Base-by-base conservation (phyloP, 163 green algal genomes). In the Trebouxiophyceae sp. region DNA sequence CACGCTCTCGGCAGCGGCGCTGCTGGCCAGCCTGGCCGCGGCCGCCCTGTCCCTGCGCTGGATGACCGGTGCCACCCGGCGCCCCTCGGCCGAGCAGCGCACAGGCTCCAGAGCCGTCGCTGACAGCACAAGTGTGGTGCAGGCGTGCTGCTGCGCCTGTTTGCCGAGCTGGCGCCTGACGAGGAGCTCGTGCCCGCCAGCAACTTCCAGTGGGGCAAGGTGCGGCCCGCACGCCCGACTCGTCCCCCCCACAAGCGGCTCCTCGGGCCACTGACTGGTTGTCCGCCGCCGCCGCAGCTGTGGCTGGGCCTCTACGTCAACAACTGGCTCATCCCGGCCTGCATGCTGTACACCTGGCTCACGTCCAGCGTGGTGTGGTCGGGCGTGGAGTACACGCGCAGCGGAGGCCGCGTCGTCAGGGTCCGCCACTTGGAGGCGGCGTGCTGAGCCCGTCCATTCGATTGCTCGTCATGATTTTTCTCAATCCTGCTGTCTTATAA, bases 341-440 rank as follows among this genome's bases (percentile, higher is more conserved):
- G 77, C 60, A 71, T 81, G 33, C 44, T 69, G 4, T 82, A 77
- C 62, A 84, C 77, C 2, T 71, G 76, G 20, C 2, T 71, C 3
- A 67, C 32, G 2, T 24, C 34, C 27, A 55, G 66, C 54, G 65
- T 86, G 5, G 56, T 62, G 2, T 83, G 77, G 77, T 59, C 66
- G 8, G 77, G 72, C 7, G 56, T 78, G 30, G 8, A 12, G 26
- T 83, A 83, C 31, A 22, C 7, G 19, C 71, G 69, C 32, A 23
- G 23, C 3, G 29, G 27, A 6, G 66, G 66, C 1, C 57, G 66
- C 6, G 46, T 72, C 19, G 39, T 50, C 12, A 12, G 39, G 19
- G 39, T 50, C 39, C 12, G 39, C 39, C n/a, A n/a, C n/a, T n/a
- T n/a, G n/a, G n/a, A n/a, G n/a, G n/a, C n/a, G n/a, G n/a, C n/a